These are phyloP conservation scores for Amphirosellinia nigrospora DNA, from an alignment of 495 filamentous ascomycete species.

Conservation along the genomic window DNA sequence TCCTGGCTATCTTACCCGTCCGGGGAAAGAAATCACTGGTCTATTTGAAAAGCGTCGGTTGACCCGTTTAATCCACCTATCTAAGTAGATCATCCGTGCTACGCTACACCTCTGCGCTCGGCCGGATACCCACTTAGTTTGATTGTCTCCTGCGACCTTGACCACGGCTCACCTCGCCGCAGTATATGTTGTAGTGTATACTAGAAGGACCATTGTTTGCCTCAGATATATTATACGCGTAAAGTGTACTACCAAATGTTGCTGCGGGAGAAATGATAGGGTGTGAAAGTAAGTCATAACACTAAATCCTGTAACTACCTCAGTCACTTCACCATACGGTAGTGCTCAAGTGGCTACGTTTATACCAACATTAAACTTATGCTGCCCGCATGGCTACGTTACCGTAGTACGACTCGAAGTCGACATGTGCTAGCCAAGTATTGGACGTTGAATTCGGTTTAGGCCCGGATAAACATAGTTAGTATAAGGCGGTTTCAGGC, in stretches of 20 bases:
- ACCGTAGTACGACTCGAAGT: neutral
- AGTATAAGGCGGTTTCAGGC: constrained; percentile 6
- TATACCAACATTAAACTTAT: neutral
- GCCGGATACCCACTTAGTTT: constrained; percentile 16
- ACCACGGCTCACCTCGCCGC: too few relatives aligned
- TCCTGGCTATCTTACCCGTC: constrained; percentile 15
- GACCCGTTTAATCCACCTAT: constrained; percentile 8
- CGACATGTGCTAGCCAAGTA: neutral
- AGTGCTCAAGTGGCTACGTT: too few relatives aligned
- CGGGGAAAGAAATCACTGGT: neutral
- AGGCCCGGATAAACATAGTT: neutral
- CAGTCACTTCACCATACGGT: neutral
- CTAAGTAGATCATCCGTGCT: neutral
- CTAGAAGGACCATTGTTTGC: neutral
- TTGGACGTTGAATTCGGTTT: neutral
- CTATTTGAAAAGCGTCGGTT: constrained; percentile 20
- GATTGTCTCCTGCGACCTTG: constrained; percentile 6
- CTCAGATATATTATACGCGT: neutral
- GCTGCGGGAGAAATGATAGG: neutral
- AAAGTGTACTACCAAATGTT: neutral
- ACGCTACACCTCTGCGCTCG: neutral
- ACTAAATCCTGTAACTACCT: neutral
- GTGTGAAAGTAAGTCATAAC: neutral
- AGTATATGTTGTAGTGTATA: neutral
- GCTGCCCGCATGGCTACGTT: neutral